These are phyloP conservation scores for Stemphylium lycopersici DNA, from an alignment of 2,329 filamentous ascomycete genomes.

Conservation along the genomic window DNA sequence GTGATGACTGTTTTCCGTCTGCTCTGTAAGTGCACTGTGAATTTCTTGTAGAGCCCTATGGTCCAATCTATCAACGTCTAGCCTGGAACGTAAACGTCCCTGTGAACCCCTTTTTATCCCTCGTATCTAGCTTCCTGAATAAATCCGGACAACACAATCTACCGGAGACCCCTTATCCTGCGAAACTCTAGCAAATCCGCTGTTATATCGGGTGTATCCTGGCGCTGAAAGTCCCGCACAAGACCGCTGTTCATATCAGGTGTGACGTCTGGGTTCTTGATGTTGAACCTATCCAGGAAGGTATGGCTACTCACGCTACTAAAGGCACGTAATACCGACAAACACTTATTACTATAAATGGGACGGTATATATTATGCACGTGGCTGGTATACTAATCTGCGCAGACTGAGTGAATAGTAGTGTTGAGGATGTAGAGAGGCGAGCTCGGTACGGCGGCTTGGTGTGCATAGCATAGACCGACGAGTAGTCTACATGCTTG, in stretches of 20 bases:
- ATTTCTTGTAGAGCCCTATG: slow-evolving; percentile 16
- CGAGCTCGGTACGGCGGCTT: slow-evolving; percentile 18
- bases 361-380: slow-evolving; percentile 10
- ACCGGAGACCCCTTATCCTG: neutral
- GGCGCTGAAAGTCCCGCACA: slow-evolving; percentile 16
- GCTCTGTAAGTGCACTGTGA: slow-evolving; percentile 22
- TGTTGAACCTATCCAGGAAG: slow-evolving; percentile 14
- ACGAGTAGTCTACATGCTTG: slow-evolving; percentile 17
- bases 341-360: slow-evolving; percentile 16
- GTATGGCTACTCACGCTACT: slow-evolving; percentile 12
- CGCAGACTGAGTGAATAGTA: slow-evolving; percentile 14
- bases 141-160: no score
- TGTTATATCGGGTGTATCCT: slow-evolving; percentile 10
- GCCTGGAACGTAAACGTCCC: slow-evolving; percentile 14
- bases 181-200: slow-evolving; percentile 10
- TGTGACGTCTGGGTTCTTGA: slow-evolving; percentile 11
- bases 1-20: slow-evolving; percentile 25
- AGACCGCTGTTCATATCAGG: slow-evolving; percentile 14
- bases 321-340: slow-evolving; percentile 15
- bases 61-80: slow-evolving; percentile 8
- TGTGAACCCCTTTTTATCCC: neutral
- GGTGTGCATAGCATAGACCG: slow-evolving; percentile 13
- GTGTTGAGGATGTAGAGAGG: slow-evolving; percentile 18
- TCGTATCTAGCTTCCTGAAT: no score
- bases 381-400: slow-evolving; percentile 4